A percentile compares a stretch with the other conserved stretches of the same genome.
These are phyloP conservation scores for Vitellaria paradoxa DNA, from an alignment of 179 eudicot species.

Conservation along the genomic window DNA sequence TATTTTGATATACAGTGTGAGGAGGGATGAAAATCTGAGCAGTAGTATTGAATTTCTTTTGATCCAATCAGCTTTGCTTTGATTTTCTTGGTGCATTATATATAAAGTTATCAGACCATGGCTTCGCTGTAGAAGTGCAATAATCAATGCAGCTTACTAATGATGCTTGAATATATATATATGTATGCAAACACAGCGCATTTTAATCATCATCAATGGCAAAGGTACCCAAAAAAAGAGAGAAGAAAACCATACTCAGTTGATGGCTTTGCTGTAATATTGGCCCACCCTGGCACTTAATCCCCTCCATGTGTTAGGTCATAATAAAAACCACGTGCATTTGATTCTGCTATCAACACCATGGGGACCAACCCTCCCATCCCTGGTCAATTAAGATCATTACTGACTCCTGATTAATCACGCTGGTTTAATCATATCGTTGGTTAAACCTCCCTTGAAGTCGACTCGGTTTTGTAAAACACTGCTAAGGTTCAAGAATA, in stretches of 20 bases:
- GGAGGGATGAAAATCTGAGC: too few relatives aligned
- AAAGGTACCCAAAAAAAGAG: neutral
- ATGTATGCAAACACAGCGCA: too few relatives aligned
- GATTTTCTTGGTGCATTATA: neutral
- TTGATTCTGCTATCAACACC: too few relatives aligned
- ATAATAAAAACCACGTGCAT: neutral
- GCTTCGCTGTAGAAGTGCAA: slow-evolving; percentile 16
- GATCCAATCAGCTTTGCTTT: neutral
- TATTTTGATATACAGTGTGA: too few relatives aligned
- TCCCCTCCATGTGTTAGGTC: neutral
- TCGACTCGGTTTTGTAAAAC: too few relatives aligned
- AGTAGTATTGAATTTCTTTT: neutral
- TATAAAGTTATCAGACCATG: neutral
- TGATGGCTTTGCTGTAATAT: neutral
- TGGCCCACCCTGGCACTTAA: neutral
- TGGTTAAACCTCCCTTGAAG: too few relatives aligned
- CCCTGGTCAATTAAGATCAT: too few relatives aligned
- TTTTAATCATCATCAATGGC: slow-evolving; percentile 10
- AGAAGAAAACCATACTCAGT: neutral
- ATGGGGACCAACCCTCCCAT: too few relatives aligned
- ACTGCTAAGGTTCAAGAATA: too few relatives aligned
- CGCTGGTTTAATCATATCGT: too few relatives aligned
- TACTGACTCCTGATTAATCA: too few relatives aligned
- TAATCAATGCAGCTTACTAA: slow-evolving; percentile 11
- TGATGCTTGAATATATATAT: neutral